A percentile compares a stretch with the other conserved stretches of the same genome.
Conservation (phyloP, 2,329 filamentous ascomycete genomes). For the Aspergillus piperis region DNA sequence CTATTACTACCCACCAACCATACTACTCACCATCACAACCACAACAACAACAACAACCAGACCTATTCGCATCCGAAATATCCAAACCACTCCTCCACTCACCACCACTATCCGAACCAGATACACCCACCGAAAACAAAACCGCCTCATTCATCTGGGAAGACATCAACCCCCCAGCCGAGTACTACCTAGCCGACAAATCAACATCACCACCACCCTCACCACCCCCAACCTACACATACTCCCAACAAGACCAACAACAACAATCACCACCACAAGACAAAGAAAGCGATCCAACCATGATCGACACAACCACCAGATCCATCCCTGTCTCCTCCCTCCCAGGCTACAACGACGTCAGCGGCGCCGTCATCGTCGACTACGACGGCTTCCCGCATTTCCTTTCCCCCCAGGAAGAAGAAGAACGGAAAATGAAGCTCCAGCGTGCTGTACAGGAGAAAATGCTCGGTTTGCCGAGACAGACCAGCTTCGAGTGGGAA, state of each 20-base stretch:
- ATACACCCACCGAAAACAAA: not conserved
- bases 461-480: constrained; percentile 27
- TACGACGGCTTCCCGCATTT: constrained; percentile 26
- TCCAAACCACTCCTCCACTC: not conserved
- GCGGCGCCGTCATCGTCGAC: constrained; percentile 29
- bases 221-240: not conserved
- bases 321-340: constrained; percentile 6
- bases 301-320: constrained; percentile 4
- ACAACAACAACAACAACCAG: no score
- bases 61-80: no score
- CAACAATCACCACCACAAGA: not conserved
- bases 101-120: not conserved
- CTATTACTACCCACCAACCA: no score
- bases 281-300: not conserved
- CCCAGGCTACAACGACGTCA: constrained; percentile 30
- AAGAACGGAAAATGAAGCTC: constrained; percentile 20
- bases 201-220: not conserved
- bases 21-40: no score
- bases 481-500: constrained; percentile 27
- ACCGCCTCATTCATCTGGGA: not conserved
- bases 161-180: not conserved
- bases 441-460: constrained; percentile 26
- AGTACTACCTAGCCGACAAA: not conserved
- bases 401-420: constrained; percentile 29
- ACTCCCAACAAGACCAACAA: not conserved